Evolutionary conservation across 2,329 filamentous ascomycete genomes (phyloP), one percentile per base, ranked within the genome.

Genomic region (Cadophora gregata): DNA sequence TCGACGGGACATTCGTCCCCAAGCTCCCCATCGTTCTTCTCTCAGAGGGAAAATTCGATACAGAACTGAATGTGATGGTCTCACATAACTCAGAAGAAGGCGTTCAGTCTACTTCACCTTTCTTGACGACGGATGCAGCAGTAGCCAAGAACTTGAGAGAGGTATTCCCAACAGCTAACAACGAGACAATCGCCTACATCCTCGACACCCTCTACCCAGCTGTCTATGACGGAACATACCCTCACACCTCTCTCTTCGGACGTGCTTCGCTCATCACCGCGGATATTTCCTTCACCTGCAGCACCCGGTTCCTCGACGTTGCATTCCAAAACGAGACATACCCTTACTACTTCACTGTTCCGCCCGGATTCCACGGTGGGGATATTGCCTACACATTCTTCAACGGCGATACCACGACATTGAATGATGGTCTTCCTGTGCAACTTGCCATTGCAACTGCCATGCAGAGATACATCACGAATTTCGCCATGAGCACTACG

Each of bases 351-450:
- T 87, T 86, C 53, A 58, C 51, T 31, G 62, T 59, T 1, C 81
- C 82, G 0, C 85, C 85, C 0, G 84, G 79, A 12, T 77, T 85
- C 36, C 86, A 88, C 72, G 84, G 81, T 24, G 75, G 79, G 59
- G 86, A 88, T 70, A 70, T 85, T 4, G 67, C 79, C 0, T 87
- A 85, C 70, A 85, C 83, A 0, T 87, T 83, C 76, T 88, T 81
- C 76, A 80, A 82, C 48, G 78, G 78, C n/a, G 72, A 73, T 33
- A 75, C 72, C 2, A 66, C 69, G 2, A 70, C 71, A 9, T 25
- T 58, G 4, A 59, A 69, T 19, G 67, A 77, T 31, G 71, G 71
- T 25, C 10, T 68, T 1, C 47, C 70, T 12, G 75, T 79, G 21
- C 72, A 79, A 42, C 68, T 68, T 0, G 70, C 71, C 0, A 62